Base-by-base conservation (phyloP, 2,329 filamentous ascomycete species). In the Aspergillus nomiae region DNA sequence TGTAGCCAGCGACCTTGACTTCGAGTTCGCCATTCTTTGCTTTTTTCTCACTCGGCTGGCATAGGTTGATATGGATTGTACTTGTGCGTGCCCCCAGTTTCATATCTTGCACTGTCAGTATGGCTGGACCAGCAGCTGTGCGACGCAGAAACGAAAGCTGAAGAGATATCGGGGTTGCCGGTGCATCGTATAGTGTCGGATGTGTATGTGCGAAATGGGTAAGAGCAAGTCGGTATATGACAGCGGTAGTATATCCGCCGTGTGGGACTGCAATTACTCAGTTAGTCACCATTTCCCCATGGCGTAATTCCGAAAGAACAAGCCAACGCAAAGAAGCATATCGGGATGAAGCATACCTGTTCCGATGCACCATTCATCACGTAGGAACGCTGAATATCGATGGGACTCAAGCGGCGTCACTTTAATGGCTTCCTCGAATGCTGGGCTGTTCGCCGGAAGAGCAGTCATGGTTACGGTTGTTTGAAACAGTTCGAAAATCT, bases 121-220 rank as follows among this genome's bases (percentile, higher is more conserved):
- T 78, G 2, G 84, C 87, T 0, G 82, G 82, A 0, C 88, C 88
- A 24, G 77, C 78, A 63, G 86, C 80, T 0, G 88, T 90, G 64
- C 89, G 84, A 5, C 88, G 84, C 7, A 91, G 81, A 76, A 90
- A 91, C 62, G 88, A 84, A 43, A 89, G 80, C 70, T 91, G 88
- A 24, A 90, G 79, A 12, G 86, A 84, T 60, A 90, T 85, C 6
- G 87, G 87, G 61, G 89, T 84, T 1, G 88, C 86, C 14, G 74
- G 67, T 43, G 70, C 72, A 38, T 72, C 69, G 66, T 77, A 76
- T 63, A 86, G 84, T 57, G 85, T 85, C 57, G 83, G 80, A 63
- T 82, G 77, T 24, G 89, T 84, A 7, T 87, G 85, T 8, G 82
- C 75, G 78, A 89, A 89, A 75, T 91, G 89, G 2, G 79, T 82